Evolutionary conservation across 2,329 filamentous ascomycete species (phyloP).

Genomic region (Fusarium dimerum): DNA sequence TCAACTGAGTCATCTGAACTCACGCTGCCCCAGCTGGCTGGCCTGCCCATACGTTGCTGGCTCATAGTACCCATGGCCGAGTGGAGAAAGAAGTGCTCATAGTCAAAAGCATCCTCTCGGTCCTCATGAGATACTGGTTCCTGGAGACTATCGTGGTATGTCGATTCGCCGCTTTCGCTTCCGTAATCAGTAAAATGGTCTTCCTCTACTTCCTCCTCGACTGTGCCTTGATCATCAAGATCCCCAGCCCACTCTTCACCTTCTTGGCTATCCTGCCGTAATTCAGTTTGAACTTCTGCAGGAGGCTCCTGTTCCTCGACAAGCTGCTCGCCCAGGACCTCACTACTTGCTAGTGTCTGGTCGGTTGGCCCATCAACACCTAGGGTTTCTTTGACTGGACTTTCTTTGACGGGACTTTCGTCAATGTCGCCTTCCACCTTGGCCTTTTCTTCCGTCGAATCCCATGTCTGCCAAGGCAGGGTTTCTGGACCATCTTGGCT

Average conservation of each 20-base stretch:
- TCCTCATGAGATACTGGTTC: conserved; percentile 81
- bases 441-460: conserved; percentile 11
- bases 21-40: conserved; percentile 52
- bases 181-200: conserved; percentile 42
- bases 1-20: conserved; percentile 63
- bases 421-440: conserved; percentile 5
- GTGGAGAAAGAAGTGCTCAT: conserved; percentile 93
- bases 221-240: conserved; percentile 5
- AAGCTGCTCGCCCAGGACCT: neutral
- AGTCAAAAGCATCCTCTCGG: conserved; percentile 92
- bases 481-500: conserved; percentile 22
- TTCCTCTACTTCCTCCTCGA: conserved; percentile 37
- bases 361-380: neutral
- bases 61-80: conserved; percentile 83
- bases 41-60: conserved; percentile 31
- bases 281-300: neutral
- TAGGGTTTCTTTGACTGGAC: conserved; percentile 3
- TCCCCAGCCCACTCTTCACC: conserved; percentile 16
- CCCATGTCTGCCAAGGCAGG: conserved; percentile 16
- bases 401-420: conserved; percentile 3
- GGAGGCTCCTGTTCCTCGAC: neutral
- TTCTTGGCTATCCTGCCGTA: neutral
- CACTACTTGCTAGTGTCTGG: conserved; percentile 30
- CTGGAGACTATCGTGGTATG: conserved; percentile 62
- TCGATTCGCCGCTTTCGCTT: conserved; percentile 65